Evolutionary conservation across 2,329 filamentous ascomycete genomes (phyloP).

Genomic region (Sclerotiophoma versabilis): DNA sequence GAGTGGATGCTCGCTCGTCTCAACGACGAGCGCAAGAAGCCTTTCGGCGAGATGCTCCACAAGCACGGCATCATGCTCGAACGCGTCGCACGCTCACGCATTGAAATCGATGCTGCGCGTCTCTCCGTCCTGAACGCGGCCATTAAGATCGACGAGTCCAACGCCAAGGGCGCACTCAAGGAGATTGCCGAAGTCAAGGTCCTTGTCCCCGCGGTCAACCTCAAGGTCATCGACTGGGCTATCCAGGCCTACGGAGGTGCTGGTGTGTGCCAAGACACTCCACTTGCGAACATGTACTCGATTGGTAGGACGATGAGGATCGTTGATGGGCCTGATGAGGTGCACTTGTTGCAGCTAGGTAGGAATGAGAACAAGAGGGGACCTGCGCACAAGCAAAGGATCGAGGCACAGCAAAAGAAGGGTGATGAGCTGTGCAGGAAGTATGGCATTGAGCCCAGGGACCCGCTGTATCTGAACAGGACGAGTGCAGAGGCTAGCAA

Average conservation of each 20-base stretch:
- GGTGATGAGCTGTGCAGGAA: conserved; percentile 70
- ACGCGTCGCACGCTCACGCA: conserved; percentile 88
- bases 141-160: conserved; percentile 87
- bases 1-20: conserved; percentile 95
- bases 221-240: conserved; percentile 91
- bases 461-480: conserved; percentile 53
- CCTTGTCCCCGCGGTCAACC: conserved; percentile 79
- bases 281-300: conserved; percentile 79
- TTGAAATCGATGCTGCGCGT: conserved; percentile 92
- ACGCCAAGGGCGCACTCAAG: conserved; percentile 87
- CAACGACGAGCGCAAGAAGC: conserved; percentile 89
- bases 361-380: conserved; percentile 79
- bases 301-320: conserved; percentile 81
- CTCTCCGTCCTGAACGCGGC: conserved; percentile 93
- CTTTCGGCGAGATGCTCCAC: conserved; percentile 85
- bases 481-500: conserved; percentile 50
- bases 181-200: conserved; percentile 98
- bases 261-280: conserved; percentile 93
- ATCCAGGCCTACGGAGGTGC: conserved; percentile 91
- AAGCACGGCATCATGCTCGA: conserved; percentile 95
- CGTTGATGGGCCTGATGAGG: conserved; percentile 95
- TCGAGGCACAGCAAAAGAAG: conserved; percentile 69
- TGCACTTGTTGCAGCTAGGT: conserved; percentile 78
- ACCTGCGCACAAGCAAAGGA: conserved; percentile 65
- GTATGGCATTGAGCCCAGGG: conserved; percentile 58